These are phyloP conservation scores for Zarea fungicola DNA, from an alignment of 2,329 filamentous ascomycete species.

Conservation along the genomic window DNA sequence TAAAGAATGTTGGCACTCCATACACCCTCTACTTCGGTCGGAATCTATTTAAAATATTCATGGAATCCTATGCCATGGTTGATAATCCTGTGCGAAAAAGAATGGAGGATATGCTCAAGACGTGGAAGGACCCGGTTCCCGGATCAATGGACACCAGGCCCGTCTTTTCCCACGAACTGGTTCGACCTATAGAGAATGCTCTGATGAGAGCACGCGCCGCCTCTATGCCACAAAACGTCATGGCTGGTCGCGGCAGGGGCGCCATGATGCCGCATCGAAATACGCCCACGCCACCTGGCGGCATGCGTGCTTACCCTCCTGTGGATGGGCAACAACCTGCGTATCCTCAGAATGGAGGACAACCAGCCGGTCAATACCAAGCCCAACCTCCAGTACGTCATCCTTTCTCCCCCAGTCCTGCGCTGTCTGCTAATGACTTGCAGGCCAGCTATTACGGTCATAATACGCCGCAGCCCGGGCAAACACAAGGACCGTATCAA, in stretches of 20 bases:
- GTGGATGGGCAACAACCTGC: conserved; percentile 22
- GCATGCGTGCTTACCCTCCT: conserved; percentile 26
- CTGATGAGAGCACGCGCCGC: conserved; percentile 73
- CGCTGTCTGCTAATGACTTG: conserved; percentile 11
- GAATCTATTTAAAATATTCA: conserved; percentile 89
- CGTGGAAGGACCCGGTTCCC: conserved; percentile 95
- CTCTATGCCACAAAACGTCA: conserved; percentile 48
- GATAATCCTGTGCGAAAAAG: conserved; percentile 77
- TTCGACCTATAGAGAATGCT: conserved; percentile 87
- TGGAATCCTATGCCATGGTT: conserved; percentile 91
- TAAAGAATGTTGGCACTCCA: conserved; percentile 96
- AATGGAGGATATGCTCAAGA: conserved; percentile 95
- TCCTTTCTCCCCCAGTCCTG: background rate
- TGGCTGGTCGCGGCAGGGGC: conserved; percentile 45
- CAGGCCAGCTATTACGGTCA: conserved; percentile 23
- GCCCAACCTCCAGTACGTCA: background rate
- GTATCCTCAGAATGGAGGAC: conserved; percentile 28
- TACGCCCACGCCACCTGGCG: conserved; percentile 70
- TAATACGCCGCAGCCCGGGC: conserved; percentile 34
- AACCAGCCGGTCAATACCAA: conserved; percentile 22
- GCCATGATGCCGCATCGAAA: conserved; percentile 57
- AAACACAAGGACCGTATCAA: conserved; percentile 35
- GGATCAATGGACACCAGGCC: conserved; percentile 89
- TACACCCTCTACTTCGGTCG: conserved; percentile 94
- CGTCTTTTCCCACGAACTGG: conserved; percentile 83